phyloP scores from a whole-genome alignment of 805 yeast species.

The Ogataea paradorogensis region DNA sequence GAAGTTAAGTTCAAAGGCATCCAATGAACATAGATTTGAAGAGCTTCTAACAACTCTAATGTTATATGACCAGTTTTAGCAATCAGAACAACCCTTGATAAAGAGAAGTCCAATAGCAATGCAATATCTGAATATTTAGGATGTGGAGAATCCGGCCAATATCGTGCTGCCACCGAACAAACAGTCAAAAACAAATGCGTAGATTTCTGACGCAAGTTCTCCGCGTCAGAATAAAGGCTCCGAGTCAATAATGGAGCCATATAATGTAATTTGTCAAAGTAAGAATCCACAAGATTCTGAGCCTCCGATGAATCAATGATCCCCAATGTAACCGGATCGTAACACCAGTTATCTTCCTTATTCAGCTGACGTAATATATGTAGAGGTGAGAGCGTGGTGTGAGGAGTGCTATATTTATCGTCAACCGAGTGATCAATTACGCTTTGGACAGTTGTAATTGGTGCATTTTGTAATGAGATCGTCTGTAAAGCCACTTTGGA shows the following conservation, averaged over 20 bases:
- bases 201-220: slow-evolving; percentile 12
- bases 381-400: slow-evolving; percentile 9
- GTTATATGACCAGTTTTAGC: slow-evolving; percentile 13
- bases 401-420: background rate
- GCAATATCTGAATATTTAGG: slow-evolving; percentile 14
- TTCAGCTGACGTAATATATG: slow-evolving; percentile 6
- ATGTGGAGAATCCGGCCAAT: slow-evolving; percentile 5
- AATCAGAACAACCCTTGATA: slow-evolving; percentile 10
- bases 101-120: slow-evolving; percentile 11
- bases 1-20: slow-evolving; percentile 9
- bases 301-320: slow-evolving; percentile 12
- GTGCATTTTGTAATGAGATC: slow-evolving; percentile 14
- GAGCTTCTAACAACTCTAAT: slow-evolving; percentile 15
- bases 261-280: slow-evolving; percentile 15
- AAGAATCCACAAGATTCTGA: slow-evolving; percentile 13
- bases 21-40: slow-evolving; percentile 20
- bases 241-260: slow-evolving; percentile 19
- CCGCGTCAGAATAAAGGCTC: slow-evolving; percentile 14
- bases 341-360: slow-evolving; percentile 12
- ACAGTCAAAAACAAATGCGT: slow-evolving; percentile 13
- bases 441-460: slow-evolving; percentile 18
- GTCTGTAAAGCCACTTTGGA: slow-evolving; percentile 13
- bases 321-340: slow-evolving; percentile 14
- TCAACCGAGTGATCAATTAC: slow-evolving; percentile 9
- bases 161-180: slow-evolving; percentile 14